These are phyloP conservation scores for Diplotaxis tenuifolia DNA, from an alignment of 345 rosid genomes.

Conservation along the genomic window DNA sequence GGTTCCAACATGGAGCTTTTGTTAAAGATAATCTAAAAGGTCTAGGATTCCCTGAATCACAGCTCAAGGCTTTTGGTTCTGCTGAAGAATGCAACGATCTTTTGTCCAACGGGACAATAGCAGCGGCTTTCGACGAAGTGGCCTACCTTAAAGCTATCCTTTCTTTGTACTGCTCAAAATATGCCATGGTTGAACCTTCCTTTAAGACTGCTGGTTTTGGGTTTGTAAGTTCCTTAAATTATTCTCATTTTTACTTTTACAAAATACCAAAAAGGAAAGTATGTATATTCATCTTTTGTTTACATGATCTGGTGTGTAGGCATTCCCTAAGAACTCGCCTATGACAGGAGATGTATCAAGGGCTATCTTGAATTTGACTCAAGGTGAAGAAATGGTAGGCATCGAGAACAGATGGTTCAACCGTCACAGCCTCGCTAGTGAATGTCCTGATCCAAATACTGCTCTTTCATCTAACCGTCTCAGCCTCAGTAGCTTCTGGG, in stretches of 20 bases:
- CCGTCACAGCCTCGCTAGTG: neutral
- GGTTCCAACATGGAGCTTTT: neutral
- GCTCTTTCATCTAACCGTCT: conserved; percentile 37
- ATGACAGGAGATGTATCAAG: conserved; percentile 43
- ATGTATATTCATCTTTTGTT: neutral
- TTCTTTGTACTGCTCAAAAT: conserved; percentile 13
- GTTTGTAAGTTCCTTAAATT: conserved; percentile 35
- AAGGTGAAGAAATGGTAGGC: conserved; percentile 21
- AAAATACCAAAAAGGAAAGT: neutral
- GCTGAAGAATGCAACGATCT: conserved; percentile 10
- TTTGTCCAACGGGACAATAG: conserved; percentile 34
- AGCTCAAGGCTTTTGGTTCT: neutral
- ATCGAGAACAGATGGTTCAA: conserved; percentile 26
- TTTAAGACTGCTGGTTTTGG: conserved; percentile 44
- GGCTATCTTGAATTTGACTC: conserved; percentile 44
- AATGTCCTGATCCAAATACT: conserved; percentile 23
- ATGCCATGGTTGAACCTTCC: conserved; percentile 27
- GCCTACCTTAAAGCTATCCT: conserved; percentile 34
- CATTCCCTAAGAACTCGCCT: conserved; percentile 41
- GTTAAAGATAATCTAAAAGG: neutral
- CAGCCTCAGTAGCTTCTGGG: conserved; percentile 41
- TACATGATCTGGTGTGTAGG: conserved; percentile 32
- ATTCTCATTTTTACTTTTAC: neutral
- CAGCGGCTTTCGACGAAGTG: conserved; percentile 41
- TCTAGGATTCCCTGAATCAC: neutral